Conservation (phyloP, 768 basidiomycete genomes). For the Suillus lakei region DNA sequence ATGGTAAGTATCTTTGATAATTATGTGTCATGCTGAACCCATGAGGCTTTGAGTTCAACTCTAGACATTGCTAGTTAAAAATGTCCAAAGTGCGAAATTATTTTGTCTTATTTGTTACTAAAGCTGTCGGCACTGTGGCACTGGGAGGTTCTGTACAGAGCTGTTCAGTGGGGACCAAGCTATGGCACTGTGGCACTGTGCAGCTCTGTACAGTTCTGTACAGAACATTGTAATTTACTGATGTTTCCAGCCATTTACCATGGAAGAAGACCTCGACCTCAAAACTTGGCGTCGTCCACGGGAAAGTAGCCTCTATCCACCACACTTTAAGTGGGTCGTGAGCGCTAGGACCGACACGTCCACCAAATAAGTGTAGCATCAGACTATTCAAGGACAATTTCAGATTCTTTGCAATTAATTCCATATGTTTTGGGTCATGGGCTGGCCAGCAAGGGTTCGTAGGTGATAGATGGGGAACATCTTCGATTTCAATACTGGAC, state of each 20-base stretch:
- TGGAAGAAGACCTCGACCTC: slow-evolving; percentile 97
- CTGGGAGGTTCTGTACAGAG: too few species aligned
- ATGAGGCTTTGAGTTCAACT: too few species aligned
- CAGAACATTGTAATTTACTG: too few species aligned
- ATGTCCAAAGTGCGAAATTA: too few species aligned
- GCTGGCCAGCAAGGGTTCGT: slow-evolving; percentile 81
- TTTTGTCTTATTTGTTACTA: too few species aligned
- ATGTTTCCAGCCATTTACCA: slow-evolving; percentile 97
- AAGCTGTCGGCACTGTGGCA: too few species aligned
- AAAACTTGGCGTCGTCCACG: slow-evolving; percentile 96
- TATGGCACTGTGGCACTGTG: too few species aligned
- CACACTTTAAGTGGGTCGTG: slow-evolving; percentile 83
- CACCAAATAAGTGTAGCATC: slow-evolving; percentile 82
- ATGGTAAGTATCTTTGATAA: too few species aligned
- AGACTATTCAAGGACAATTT: slow-evolving; percentile 90
- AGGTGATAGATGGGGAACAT: slow-evolving; percentile 72
- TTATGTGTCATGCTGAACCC: too few species aligned
- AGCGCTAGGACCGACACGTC: slow-evolving; percentile 49
- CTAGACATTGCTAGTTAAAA: too few species aligned
- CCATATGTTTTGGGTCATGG: slow-evolving; percentile 77
- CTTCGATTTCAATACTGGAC: slow-evolving; percentile 86
- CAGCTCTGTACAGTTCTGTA: too few species aligned
- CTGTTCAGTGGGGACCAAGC: too few species aligned
- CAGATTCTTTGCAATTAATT: slow-evolving; percentile 77
- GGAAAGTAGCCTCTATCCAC: slow-evolving; percentile 99